These are phyloP conservation scores for Plasmodium berghei DNA, from an alignment of 169 alveolate species.

Conservation along the genomic window DNA sequence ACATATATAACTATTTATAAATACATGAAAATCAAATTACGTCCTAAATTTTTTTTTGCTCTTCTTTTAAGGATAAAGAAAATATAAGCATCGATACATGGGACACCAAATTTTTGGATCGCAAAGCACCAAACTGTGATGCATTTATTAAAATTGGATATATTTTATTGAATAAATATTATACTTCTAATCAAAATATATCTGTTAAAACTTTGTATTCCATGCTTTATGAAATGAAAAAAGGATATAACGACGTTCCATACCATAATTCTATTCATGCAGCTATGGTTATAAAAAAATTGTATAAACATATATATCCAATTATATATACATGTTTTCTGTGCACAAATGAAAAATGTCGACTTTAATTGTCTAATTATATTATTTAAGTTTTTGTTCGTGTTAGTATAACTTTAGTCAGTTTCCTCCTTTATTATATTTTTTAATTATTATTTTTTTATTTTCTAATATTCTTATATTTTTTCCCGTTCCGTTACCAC, in stretches of 20 bases:
- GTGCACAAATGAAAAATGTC: not conserved
- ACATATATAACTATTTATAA: too few species aligned
- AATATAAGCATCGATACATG: constrained; percentile 11
- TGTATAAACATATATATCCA: too few species aligned
- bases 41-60: not conserved
- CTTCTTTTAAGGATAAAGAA: constrained; percentile 30
- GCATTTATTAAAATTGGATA: constrained; percentile 46
- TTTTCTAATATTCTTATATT: too few species aligned
- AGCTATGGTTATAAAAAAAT: constrained; percentile 56
- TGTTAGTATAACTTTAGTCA: too few species aligned
- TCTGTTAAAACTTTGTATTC: constrained; percentile 51
- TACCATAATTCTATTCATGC: constrained; percentile 75
- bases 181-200: constrained; percentile 25
- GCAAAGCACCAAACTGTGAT: constrained; percentile 14
- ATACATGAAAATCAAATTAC: too few species aligned
- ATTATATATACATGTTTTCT: not conserved
- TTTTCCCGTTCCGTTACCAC: not conserved
- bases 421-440: not conserved
- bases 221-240: constrained; percentile 63
- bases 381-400: too few species aligned
- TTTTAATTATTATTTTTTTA: too few species aligned
- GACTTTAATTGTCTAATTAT: too few species aligned
- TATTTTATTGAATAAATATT: constrained; percentile 35
- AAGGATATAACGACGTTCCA: constrained; percentile 75
- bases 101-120: constrained; percentile 35